phyloP scores from a whole-genome alignment of 148 eudicot genomes.

The Silene conica region DNA sequence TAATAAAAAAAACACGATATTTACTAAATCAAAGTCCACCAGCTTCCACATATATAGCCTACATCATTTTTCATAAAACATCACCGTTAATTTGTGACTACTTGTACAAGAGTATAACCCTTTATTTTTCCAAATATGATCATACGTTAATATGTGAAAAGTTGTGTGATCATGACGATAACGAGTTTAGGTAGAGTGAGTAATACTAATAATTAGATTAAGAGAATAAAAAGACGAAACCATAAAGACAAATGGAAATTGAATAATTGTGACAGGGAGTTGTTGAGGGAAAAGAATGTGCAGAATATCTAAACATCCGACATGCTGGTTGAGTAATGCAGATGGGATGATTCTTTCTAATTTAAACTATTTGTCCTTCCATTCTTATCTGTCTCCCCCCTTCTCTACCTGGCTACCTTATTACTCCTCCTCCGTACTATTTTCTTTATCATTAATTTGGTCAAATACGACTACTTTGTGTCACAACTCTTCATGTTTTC shows the following conservation, averaged over 20 bases:
- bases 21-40: no score
- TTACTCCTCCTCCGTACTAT: not conserved
- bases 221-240: not conserved
- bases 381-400: constrained; percentile 11
- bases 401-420: no score
- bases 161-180: not conserved
- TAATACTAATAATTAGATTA: no score
- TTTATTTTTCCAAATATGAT: no score
- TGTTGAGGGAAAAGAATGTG: constrained; percentile 16
- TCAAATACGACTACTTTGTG: not conserved
- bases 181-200: not conserved
- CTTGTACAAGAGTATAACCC: no score
- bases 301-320: constrained; percentile 9
- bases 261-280: constrained; percentile 5
- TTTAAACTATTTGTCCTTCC: not conserved
- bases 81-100: no score
- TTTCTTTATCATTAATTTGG: not conserved
- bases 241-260: not conserved
- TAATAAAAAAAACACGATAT: no score
- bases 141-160: not conserved
- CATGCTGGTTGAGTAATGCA: constrained; percentile 12
- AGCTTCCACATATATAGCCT: no score
- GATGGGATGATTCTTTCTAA: constrained; percentile 10
- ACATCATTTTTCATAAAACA: no score
- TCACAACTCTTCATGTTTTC: not conserved